These are phyloP conservation scores for Lactifluus hygrophoroides DNA, from an alignment of 768 basidiomycete species.

Conservation along the genomic window DNA sequence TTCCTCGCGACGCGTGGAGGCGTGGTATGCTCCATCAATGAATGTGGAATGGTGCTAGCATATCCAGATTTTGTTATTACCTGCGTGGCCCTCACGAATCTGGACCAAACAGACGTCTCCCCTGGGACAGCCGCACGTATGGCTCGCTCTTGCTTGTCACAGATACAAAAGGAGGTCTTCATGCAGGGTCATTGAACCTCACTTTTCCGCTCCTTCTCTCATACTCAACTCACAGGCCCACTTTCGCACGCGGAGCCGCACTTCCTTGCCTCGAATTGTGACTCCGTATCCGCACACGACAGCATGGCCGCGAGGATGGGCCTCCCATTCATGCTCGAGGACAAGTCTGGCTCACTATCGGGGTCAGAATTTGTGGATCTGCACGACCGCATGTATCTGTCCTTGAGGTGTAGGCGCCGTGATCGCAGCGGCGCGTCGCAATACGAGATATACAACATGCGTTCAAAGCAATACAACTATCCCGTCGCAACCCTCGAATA, in stretches of 20 bases:
- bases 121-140: neutral
- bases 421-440: constrained; percentile 32
- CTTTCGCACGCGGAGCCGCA: neutral
- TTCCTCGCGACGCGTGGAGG: neutral
- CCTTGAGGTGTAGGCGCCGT: constrained; percentile 39
- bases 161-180: constrained; percentile 8
- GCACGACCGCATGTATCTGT: constrained; percentile 48
- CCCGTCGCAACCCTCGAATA: constrained; percentile 44
- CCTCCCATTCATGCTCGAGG: constrained; percentile 56
- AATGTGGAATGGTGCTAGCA: constrained; percentile 8
- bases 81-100: neutral
- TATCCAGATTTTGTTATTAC: neutral
- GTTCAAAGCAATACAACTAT: constrained; percentile 25
- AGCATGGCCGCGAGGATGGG: constrained; percentile 41
- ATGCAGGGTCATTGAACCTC: neutral
- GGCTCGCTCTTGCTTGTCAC: neutral
- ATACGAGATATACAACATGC: constrained; percentile 40
- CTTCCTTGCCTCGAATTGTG: neutral
- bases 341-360: constrained; percentile 44
- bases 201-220: neutral
- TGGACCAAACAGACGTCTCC: neutral
- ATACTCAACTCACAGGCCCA: neutral
- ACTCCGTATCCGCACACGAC: constrained; percentile 4
- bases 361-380: constrained; percentile 56
- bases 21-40: neutral